These are phyloP conservation scores for Phoenix roebelenii DNA, from an alignment of 176 grass and related monocot species.

Conservation along the genomic window DNA sequence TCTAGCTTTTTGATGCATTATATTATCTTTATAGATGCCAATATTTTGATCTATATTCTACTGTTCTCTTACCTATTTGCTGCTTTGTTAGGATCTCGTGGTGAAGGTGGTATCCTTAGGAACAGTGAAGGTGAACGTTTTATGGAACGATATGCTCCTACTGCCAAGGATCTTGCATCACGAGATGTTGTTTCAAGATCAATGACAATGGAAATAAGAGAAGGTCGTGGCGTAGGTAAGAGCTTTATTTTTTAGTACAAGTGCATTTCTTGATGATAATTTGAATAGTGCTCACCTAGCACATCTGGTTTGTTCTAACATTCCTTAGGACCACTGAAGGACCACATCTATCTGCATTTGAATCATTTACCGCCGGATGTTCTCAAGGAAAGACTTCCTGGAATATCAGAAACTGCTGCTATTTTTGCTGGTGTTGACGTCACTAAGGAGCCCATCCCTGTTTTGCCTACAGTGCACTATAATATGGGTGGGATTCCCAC, in stretches of 20 bases:
- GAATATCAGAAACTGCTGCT: slow-evolving; percentile 96
- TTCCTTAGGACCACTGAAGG: slow-evolving; percentile 69
- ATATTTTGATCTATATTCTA: too few species aligned
- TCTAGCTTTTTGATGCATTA: too few species aligned
- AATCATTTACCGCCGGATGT: slow-evolving; percentile 77
- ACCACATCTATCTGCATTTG: slow-evolving; percentile 83
- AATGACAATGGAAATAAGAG: slow-evolving; percentile 84
- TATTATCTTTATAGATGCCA: too few species aligned
- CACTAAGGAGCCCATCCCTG: slow-evolving; percentile 95
- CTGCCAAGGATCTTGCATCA: slow-evolving; percentile 75
- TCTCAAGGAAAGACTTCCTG: slow-evolving; percentile 92
- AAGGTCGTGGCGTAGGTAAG: slow-evolving; percentile 68
- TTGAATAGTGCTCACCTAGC: slow-evolving; percentile 1
- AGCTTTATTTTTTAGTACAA: neutral
- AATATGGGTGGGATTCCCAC: slow-evolving; percentile 99
- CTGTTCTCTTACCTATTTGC: too few species aligned
- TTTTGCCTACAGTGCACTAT: slow-evolving; percentile 94
- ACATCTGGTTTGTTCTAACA: slow-evolving; percentile 3
- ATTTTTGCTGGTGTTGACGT: slow-evolving; percentile 96
- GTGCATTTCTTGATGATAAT: slow-evolving; percentile 2
- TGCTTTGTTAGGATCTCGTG: slow-evolving; percentile 47
- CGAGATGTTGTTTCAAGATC: slow-evolving; percentile 75
- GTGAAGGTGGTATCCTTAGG: slow-evolving; percentile 86
- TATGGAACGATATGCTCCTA: slow-evolving; percentile 75
- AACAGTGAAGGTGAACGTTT: slow-evolving; percentile 84